phyloP scores from a whole-genome alignment of 2,329 filamentous ascomycete genomes.

The Phaeophleospora eucalypticola region DNA sequence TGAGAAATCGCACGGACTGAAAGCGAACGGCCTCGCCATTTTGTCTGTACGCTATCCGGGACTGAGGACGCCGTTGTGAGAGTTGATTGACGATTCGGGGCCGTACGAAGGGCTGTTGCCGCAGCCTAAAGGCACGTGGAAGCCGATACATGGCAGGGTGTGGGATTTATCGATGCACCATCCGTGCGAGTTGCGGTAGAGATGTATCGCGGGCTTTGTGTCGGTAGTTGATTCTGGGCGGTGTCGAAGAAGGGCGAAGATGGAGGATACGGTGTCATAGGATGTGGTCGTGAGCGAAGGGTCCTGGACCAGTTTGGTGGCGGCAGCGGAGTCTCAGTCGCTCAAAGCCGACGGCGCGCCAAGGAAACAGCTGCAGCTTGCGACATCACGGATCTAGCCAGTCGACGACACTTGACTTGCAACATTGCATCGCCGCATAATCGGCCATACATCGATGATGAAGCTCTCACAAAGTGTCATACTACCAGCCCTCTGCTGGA shows the following conservation, averaged over 20 bases:
- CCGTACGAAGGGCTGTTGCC: conserved; percentile 21
- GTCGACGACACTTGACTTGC: not conserved
- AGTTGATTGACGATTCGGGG: conserved; percentile 9
- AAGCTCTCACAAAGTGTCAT: conserved; percentile 40
- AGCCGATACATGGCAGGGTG: conserved; percentile 25
- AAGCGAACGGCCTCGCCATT: conserved; percentile 23
- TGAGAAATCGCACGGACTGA: conserved; percentile 40
- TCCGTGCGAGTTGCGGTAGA: not conserved
- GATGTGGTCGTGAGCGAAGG: too few relatives aligned
- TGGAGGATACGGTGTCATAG: too few relatives aligned
- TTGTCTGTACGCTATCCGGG: conserved; percentile 13
- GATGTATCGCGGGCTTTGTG: not conserved
- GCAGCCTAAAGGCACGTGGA: conserved; percentile 27
- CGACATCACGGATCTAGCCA: not conserved
- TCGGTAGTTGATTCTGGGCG: not conserved
- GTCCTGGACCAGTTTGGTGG: too few relatives aligned
- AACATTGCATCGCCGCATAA: conserved; percentile 4
- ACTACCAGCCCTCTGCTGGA: conserved; percentile 39
- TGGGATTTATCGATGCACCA: not conserved
- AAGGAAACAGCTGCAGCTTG: not conserved
- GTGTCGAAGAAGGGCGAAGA: too few relatives aligned
- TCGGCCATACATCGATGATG: conserved; percentile 34
- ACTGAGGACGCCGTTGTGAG: conserved; percentile 9
- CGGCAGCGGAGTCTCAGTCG: too few relatives aligned
- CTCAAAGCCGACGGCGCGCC: not conserved